phyloP scores from a whole-genome alignment of 352 stramenopile genomes.

The Pythium pyrilobum region DNA sequence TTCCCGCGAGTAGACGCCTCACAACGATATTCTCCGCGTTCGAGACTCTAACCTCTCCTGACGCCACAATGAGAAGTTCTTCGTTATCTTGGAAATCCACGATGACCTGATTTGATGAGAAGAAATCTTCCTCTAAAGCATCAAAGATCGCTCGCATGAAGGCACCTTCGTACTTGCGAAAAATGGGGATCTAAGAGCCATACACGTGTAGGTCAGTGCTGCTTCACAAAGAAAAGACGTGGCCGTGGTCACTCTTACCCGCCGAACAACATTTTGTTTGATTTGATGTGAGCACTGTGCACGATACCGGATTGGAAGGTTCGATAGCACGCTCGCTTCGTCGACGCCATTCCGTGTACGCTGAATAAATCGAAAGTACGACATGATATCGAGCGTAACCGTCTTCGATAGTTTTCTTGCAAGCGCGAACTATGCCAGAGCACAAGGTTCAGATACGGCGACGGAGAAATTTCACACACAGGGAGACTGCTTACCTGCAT shows the following conservation, averaged over 20 bases:
- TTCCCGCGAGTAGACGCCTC: slow-evolving; percentile 4
- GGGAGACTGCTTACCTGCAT: too few relatives aligned
- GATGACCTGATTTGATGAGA: slow-evolving; percentile 13
- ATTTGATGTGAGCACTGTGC: slow-evolving; percentile 15
- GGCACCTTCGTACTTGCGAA: slow-evolving; percentile 11
- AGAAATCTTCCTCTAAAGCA: slow-evolving; percentile 15
- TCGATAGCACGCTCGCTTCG: slow-evolving; percentile 9
- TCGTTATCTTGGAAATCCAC: slow-evolving; percentile 5
- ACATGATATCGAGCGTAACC: slow-evolving; percentile 25
- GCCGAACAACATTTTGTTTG: slow-evolving; percentile 13
- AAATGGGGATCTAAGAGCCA: slow-evolving; percentile 10
- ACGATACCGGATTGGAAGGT: slow-evolving; percentile 13
- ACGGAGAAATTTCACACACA: slow-evolving; percentile 30
- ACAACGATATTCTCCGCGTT: slow-evolving; percentile 1
- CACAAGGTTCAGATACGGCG: slow-evolving; percentile 19
- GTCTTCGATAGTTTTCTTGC: slow-evolving; percentile 29
- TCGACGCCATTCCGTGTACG: slow-evolving; percentile 34
- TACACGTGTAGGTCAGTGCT: too few relatives aligned
- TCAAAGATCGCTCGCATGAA: slow-evolving; percentile 17
- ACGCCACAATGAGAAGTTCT: slow-evolving; percentile 14
- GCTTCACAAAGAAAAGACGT: too few relatives aligned
- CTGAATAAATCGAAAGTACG: slow-evolving; percentile 69
- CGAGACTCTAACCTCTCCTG: slow-evolving; percentile 13
- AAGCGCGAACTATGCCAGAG: slow-evolving; percentile 43
- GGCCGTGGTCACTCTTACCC: too few relatives aligned